A percentile compares a stretch with the other conserved stretches of the same genome.
These are phyloP conservation scores for Kazachstania viticola DNA, from an alignment of 805 yeast species.

Conservation along the genomic window DNA sequence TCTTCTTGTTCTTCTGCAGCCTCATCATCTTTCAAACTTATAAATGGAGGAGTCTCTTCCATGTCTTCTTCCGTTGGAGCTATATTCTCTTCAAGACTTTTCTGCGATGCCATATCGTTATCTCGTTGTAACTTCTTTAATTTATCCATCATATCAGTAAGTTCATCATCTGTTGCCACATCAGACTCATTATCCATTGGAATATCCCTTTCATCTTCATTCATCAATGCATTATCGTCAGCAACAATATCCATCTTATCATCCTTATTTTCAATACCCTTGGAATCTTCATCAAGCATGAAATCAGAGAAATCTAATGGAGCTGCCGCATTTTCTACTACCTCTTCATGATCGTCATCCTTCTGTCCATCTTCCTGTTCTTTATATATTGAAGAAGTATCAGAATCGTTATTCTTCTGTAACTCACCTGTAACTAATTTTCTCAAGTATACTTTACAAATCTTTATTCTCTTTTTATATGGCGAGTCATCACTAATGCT, in stretches of 20 bases:
- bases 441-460: conserved; percentile 20
- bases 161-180: not conserved
- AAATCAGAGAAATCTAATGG: not conserved
- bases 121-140: not conserved
- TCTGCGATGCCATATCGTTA: not conserved
- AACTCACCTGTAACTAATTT: conserved; percentile 19
- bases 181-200: not conserved
- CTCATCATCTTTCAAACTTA: conserved; percentile 2
- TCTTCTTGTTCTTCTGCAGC: conserved; percentile 1
- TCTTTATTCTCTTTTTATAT: conserved; percentile 16
- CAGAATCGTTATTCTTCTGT: conserved; percentile 1
- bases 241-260: conserved; percentile 1
- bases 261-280: not conserved
- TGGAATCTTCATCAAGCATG: not conserved
- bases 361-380: too few species aligned
- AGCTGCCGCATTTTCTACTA: not conserved
- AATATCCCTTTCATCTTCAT: not conserved
- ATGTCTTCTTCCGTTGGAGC: conserved; percentile 1
- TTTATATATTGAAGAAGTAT: too few species aligned
- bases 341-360: too few species aligned
- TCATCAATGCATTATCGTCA: not conserved
- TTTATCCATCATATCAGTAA: conserved; percentile 1
- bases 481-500: conserved; percentile 3
- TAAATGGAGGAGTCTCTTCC: conserved; percentile 1
- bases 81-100: not conserved